These are phyloP conservation scores for Striga asiatica DNA, from an alignment of 257 asterid genomes.

Conservation along the genomic window DNA sequence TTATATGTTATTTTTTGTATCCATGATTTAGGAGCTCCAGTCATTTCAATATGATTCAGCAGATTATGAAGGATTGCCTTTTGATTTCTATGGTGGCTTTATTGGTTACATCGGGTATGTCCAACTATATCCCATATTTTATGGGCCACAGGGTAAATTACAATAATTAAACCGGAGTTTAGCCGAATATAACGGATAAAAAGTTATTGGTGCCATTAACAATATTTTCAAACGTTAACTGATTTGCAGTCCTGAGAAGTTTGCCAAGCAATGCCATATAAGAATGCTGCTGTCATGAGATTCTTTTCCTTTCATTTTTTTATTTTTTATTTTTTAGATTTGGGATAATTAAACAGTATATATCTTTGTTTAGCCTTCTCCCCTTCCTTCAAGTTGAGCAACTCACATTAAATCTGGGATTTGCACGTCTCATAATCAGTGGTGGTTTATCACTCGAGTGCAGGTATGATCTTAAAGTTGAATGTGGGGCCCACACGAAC, in stretches of 20 bases:
- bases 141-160: background rate
- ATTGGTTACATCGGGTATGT: slow-evolving; percentile 91
- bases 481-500: slow-evolving; percentile 65
- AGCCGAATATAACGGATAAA: background rate
- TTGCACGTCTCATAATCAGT: background rate
- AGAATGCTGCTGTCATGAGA: background rate
- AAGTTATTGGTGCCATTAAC: background rate
- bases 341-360: no score
- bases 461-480: slow-evolving; percentile 96
- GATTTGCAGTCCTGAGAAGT: background rate
- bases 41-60: slow-evolving; percentile 62
- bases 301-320: background rate
- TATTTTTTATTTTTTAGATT: background rate
- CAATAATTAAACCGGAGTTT: background rate
- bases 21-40: slow-evolving; percentile 62
- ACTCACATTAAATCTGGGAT: background rate
- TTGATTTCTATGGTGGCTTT: slow-evolving; percentile 88
- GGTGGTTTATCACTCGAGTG: slow-evolving; percentile 15
- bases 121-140: background rate
- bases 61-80: slow-evolving; percentile 86
- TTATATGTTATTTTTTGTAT: background rate
- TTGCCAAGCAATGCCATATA: no score
- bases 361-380: background rate
- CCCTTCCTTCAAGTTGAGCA: background rate
- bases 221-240: background rate